Conservation (phyloP, 331 rosid genomes). For the Rosa hybrid region DNA sequence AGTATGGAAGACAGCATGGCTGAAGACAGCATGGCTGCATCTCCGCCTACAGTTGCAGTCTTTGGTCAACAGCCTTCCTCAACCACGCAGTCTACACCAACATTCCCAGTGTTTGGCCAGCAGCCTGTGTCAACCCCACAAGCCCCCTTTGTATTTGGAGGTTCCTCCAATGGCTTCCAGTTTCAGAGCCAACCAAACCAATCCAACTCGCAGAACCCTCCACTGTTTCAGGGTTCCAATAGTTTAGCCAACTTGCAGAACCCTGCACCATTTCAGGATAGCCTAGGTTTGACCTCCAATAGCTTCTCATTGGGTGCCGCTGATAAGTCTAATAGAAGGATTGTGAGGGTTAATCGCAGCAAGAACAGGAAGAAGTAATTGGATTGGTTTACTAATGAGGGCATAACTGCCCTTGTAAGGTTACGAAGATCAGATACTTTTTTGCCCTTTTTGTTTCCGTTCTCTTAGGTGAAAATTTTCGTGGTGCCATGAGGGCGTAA, state of each 20-base stretch:
- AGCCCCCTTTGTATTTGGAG: constrained; percentile 55
- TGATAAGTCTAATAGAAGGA: constrained; percentile 64
- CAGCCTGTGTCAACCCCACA: constrained; percentile 49
- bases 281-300: constrained; percentile 19
- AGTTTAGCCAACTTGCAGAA: constrained; percentile 54
- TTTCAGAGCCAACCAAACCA: constrained; percentile 57
- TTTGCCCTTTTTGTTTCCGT: neutral
- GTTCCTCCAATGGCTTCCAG: constrained; percentile 49
- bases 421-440: constrained; percentile 10
- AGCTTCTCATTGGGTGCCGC: constrained; percentile 85
- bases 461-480: constrained; percentile 17
- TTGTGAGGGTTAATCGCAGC: constrained; percentile 45
- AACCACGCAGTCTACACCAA: constrained; percentile 47
- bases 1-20: constrained; percentile 93
- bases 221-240: constrained; percentile 69
- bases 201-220: constrained; percentile 49
- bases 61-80: constrained; percentile 58
- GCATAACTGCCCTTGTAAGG: constrained; percentile 24
- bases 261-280: constrained; percentile 69
- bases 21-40: constrained; percentile 65
- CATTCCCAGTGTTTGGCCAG: constrained; percentile 50
- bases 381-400: constrained; percentile 26
- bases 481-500: constrained; percentile 35
- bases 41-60: constrained; percentile 32
- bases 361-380: constrained; percentile 64